These are phyloP conservation scores for Phaeolepiota aurea DNA, from an alignment of 768 basidiomycete genomes.

Conservation along the genomic window DNA sequence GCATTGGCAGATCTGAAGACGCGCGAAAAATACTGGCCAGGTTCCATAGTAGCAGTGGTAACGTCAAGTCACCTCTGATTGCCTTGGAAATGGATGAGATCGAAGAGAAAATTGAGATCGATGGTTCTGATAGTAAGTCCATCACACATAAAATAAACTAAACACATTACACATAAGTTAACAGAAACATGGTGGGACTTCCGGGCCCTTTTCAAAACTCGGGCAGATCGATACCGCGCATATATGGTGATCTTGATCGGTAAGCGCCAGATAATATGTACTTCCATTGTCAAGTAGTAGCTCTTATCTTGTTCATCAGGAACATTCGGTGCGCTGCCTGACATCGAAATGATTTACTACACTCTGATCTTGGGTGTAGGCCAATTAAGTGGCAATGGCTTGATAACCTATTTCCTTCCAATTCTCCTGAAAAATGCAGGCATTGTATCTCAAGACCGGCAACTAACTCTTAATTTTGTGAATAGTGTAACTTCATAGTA, in stretches of 20 bases:
- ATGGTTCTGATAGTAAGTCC: constrained; percentile 37
- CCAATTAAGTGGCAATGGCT: constrained; percentile 40
- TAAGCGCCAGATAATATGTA: too few relatives aligned
- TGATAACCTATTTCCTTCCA: constrained; percentile 43
- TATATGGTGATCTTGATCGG: constrained; percentile 45
- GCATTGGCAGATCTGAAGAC: constrained; percentile 31
- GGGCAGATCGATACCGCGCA: constrained; percentile 36
- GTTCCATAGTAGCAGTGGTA: constrained; percentile 36
- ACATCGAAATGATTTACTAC: not conserved
- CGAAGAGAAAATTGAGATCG: constrained; percentile 37
- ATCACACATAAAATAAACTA: too few relatives aligned
- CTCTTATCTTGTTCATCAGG: constrained; percentile 8
- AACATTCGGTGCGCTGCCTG: constrained; percentile 14
- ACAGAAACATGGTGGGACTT: constrained; percentile 49
- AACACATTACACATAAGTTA: too few relatives aligned
- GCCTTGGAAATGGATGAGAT: constrained; percentile 46
- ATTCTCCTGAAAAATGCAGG: constrained; percentile 39
- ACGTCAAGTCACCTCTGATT: constrained; percentile 41
- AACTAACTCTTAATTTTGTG: constrained; percentile 40
- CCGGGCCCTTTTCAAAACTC: constrained; percentile 37
- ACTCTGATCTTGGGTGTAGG: constrained; percentile 20
- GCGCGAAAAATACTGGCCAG: constrained; percentile 37
- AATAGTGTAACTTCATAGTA: constrained; percentile 43
- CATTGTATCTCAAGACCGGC: constrained; percentile 29
- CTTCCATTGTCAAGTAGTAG: too few relatives aligned